Base-by-base conservation (phyloP, 1,284 basidiomycete genomes). In the Golubevia sp. region DNA sequence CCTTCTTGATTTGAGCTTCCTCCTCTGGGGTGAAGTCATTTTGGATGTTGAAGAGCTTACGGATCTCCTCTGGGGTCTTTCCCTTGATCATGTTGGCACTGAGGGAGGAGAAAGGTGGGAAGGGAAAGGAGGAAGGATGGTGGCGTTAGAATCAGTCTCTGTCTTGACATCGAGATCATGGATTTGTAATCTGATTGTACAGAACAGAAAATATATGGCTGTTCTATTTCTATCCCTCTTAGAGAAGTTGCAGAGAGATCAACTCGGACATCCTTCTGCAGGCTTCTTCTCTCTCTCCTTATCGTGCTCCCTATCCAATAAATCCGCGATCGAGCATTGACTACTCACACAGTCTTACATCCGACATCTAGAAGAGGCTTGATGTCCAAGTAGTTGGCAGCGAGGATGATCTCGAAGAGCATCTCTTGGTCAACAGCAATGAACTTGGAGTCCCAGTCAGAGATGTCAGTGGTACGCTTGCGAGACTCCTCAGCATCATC, bases 1-100 rank as follows among this genome's bases (percentile, higher is more conserved):
- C 97, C 86, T 97, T 97, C 89, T 94, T 94, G 88, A 99, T 99
- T 86, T 99, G 96, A 55, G 94, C 95, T 90, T 99, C 97, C 85
- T 99, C 97, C 84, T 99, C 97, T 27, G 96, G 94, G 2, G 96
- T 98, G 83, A 99, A 99, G 86, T 99, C 97, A 57, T 82, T 84
- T 61, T 77, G 74, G 57, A 84, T 83, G 73, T 97, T 97, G 89
- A 97, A 96, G 55, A 96, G 88, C 84, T 96, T 95, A 68, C 94
- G 91, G 77, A 96, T 96, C 86, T 97, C 94, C 84, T 95, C 92
- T 18, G 94, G 93, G 6, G 93, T 93, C 88, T 97, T 97, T 51
- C 94, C 94, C 87, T 97, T 97, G 88, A 97, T 97, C 97, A 99
- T 99, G 88, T 99, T 98, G 26, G 97, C 97, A 7, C 78, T 81